Conservation (phyloP, 768 basidiomycete species). For the Suillus plorans region DNA sequence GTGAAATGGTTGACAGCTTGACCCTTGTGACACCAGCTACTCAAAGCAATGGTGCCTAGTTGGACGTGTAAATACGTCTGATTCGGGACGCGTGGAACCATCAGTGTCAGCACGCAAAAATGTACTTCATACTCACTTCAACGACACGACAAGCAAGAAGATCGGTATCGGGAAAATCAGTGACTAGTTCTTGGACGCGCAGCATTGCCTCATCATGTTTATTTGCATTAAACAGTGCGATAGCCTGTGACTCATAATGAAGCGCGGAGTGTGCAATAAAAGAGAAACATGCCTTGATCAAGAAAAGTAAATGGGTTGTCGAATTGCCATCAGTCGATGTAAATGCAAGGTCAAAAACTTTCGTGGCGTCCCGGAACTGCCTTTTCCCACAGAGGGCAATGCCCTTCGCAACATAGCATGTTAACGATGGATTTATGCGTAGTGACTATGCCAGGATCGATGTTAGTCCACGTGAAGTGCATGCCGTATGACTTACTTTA, state of each 20-base stretch:
- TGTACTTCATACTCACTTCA: background rate
- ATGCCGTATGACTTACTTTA: background rate
- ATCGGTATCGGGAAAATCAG: background rate
- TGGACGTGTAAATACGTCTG: background rate
- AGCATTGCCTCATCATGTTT: background rate
- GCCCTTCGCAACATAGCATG: background rate
- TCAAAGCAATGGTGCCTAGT: background rate
- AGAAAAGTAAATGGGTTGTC: background rate
- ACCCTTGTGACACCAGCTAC: too few species aligned
- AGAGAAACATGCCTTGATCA: background rate
- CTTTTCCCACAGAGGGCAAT: background rate
- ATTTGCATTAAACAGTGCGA: background rate
- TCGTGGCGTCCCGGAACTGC: background rate
- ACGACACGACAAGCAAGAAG: background rate
- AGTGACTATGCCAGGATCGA: background rate
- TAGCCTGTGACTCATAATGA: background rate
- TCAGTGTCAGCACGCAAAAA: background rate
- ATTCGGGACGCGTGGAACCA: background rate
- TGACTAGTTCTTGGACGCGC: background rate
- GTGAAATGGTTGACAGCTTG: too few species aligned
- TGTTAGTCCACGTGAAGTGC: too few species aligned
- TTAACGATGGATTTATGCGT: background rate
- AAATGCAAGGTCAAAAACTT: background rate
- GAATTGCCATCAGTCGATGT: background rate
- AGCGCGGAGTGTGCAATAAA: background rate